Evolutionary conservation across 1,139 yeast genomes (phyloP).

Genomic region (Suhomyces bokatorum): DNA sequence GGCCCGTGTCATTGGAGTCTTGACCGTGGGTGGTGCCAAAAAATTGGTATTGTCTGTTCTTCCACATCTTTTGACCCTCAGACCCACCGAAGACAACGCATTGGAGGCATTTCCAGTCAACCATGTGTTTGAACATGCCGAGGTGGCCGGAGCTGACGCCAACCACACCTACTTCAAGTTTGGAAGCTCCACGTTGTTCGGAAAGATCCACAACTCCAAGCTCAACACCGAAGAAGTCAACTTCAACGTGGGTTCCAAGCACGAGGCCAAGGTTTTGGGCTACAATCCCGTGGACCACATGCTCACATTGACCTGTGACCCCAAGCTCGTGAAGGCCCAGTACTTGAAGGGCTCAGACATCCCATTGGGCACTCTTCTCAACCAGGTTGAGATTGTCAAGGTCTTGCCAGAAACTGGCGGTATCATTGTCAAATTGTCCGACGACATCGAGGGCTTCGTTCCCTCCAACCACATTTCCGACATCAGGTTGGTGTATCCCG

Average conservation of each 20-base stretch:
- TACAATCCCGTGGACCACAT: conserved; percentile 66
- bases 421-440: conserved; percentile 62
- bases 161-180: conserved; percentile 57
- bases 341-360: conserved; percentile 70
- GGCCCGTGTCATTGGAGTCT: conserved; percentile 69
- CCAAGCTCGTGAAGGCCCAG: conserved; percentile 59
- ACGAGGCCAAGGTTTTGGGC: conserved; percentile 76
- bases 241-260: conserved; percentile 63
- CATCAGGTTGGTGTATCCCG: conserved; percentile 81
- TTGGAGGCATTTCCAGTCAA: conserved; percentile 80
- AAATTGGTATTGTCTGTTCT: conserved; percentile 64
- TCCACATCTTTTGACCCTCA: conserved; percentile 48
- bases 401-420: conserved; percentile 68
- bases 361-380: conserved; percentile 68
- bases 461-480: conserved; percentile 81
- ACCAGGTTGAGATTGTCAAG: conserved; percentile 56
- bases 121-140: conserved; percentile 58
- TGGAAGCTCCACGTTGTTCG: conserved; percentile 55
- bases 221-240: conserved; percentile 54
- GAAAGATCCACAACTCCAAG: conserved; percentile 75
- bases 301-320: conserved; percentile 68
- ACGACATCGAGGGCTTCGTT: conserved; percentile 72
- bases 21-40: conserved; percentile 56
- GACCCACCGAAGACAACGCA: conserved; percentile 29
- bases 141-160: conserved; percentile 58